phyloP scores from a whole-genome alignment of 2,329 filamentous ascomycete genomes.

The Xylariaceae sp. region DNA sequence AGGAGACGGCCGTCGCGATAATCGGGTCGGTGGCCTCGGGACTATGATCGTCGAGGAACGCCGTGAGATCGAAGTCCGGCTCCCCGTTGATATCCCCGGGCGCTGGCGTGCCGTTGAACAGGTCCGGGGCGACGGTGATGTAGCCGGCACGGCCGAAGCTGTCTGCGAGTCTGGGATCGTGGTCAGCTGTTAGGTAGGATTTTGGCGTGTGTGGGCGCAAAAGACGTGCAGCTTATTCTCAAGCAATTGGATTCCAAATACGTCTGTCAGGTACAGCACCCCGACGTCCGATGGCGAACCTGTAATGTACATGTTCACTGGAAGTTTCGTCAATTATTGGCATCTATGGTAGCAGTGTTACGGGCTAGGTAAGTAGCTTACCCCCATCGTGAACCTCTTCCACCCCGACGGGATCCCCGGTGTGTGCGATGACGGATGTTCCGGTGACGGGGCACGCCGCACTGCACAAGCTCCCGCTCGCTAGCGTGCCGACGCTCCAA shows the following conservation, averaged over 20 bases:
- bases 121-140: constrained; percentile 39
- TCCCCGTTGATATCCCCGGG: constrained; percentile 35
- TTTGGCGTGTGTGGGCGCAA: not conserved
- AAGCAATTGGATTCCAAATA: constrained; percentile 38
- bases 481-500: constrained; percentile 21
- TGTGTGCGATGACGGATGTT: constrained; percentile 33
- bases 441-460: constrained; percentile 31
- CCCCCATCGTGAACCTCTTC: constrained; percentile 35
- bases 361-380: constrained; percentile 14
- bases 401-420: constrained; percentile 33
- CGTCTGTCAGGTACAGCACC: constrained; percentile 39
- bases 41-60: constrained; percentile 42
- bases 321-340: constrained; percentile 6
- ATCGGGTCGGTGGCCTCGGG: constrained; percentile 48
- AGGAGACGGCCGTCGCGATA: constrained; percentile 48
- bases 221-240: constrained; percentile 34
- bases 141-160: constrained; percentile 42
- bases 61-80: constrained; percentile 27
- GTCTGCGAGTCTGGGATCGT: constrained; percentile 34
- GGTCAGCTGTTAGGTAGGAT: constrained; percentile 6
- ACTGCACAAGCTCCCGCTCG: constrained; percentile 4
- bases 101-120: constrained; percentile 39
- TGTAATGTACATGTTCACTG: constrained; percentile 39
- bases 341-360: not conserved
- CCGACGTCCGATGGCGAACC: constrained; percentile 32